Base-by-base conservation (phyloP, 805 yeast species). In the Ogataea parapolymorpha region DNA sequence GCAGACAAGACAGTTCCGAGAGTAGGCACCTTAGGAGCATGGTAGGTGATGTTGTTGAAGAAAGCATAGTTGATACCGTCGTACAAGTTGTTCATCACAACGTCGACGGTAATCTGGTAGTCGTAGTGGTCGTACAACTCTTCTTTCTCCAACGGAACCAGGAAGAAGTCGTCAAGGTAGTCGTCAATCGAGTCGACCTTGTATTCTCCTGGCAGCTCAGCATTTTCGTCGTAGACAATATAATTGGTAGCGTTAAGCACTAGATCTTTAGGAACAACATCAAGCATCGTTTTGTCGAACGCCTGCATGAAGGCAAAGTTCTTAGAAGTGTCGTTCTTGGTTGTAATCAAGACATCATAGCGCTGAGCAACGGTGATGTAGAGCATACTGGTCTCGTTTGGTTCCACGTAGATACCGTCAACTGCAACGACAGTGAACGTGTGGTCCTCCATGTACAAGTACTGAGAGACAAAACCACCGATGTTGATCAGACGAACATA, bases 1-100 rank as follows among this genome's bases (percentile, higher is more conserved):
- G 95, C 75, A 32, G 82, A 70, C 55, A 88, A 59, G n/a, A 77
- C 96, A 3, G 96, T 79, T 65, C 79, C 74, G 46, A 93, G 68
- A 5, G 90, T 69, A 36, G 99, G 99, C 12, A 91, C 95, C 65
- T 79, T 83, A 49, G 98, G 96, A 27, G 76, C 62, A 26, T 76
- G 70, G 66, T 77, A 93, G 17, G 95, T 76, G 58, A 85, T 71
- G 61, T 87, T 83, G 73, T 91, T 90, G 82, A 91, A 88, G 69
- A 91, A 85, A n/a, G 98, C 98, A 61, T 93, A 93, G 70, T 89
- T 89, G 48, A 82, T 72, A 70, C 99, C 99, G 63, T 88, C 71
- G 35, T 73, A 75, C 65, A 93, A 72, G 71, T 87, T 86, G 62
- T 83, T 82, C 97, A 93, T 89, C 20, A 65, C 61, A 43, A 93